These are phyloP conservation scores for Pulveroboletus sp. DNA, from an alignment of 768 basidiomycete genomes.

Conservation along the genomic window DNA sequence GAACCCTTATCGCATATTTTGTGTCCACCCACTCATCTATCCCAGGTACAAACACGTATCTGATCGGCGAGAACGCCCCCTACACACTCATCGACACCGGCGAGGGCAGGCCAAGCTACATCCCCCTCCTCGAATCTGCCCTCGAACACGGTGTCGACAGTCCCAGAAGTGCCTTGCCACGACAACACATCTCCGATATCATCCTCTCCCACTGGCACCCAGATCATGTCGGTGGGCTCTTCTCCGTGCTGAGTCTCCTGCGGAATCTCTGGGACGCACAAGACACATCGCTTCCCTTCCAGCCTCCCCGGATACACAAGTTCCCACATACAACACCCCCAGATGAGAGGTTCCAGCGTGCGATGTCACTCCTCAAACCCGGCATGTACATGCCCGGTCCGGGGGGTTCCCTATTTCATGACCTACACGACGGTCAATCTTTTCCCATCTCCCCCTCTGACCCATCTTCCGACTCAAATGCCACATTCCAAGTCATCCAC, in stretches of 20 bases:
- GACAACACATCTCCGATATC: constrained; percentile 74
- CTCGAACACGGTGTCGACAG: constrained; percentile 41
- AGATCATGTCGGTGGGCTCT: constrained; percentile 83
- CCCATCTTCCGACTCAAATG: constrained; percentile 1
- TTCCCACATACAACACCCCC: constrained; percentile 42
- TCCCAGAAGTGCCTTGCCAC: neutral
- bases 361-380: constrained; percentile 36
- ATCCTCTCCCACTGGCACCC: constrained; percentile 88
- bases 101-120: constrained; percentile 68
- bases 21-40: neutral
- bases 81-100: constrained; percentile 84
- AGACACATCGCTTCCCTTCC: constrained; percentile 45
- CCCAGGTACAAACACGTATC: constrained; percentile 86
- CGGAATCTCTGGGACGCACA: constrained; percentile 57
- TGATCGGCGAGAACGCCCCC: constrained; percentile 67
- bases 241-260: constrained; percentile 65
- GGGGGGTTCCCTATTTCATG: constrained; percentile 49
- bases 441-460: constrained; percentile 33
- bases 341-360: constrained; percentile 34
- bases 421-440: constrained; percentile 54
- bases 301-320: constrained; percentile 75
- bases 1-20: neutral
- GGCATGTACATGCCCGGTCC: constrained; percentile 47
- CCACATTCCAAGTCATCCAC: constrained; percentile 62
- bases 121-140: constrained; percentile 60